phyloP scores from a whole-genome alignment of 2,329 filamentous ascomycete genomes.

The Fusarium sp. region DNA sequence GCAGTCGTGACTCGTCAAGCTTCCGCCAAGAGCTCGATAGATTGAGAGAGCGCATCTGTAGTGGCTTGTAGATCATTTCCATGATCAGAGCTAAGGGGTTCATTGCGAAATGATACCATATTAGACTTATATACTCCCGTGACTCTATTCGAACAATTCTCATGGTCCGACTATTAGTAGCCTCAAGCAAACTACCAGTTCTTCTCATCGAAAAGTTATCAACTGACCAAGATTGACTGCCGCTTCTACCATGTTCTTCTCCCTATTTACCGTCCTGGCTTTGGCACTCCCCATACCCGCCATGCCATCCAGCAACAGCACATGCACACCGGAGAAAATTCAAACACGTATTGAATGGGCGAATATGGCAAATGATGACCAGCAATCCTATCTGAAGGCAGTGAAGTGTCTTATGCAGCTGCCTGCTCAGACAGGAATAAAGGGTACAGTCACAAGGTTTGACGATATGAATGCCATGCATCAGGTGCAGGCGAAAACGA shows the following conservation, averaged over 20 bases:
- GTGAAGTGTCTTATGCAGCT: not conserved
- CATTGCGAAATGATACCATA: not conserved
- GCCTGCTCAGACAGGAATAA: not conserved
- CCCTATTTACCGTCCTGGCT: not conserved
- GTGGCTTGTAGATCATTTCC: not conserved
- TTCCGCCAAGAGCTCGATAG: not conserved
- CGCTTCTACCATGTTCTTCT: not conserved
- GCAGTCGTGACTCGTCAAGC: not conserved
- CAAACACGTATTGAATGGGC: not conserved
- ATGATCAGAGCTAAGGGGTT: not conserved
- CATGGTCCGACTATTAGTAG: not conserved
- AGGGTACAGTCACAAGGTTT: not conserved
- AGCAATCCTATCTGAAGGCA: not conserved
- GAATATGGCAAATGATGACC: not conserved
- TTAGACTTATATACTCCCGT: not conserved
- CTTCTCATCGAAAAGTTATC: not conserved
- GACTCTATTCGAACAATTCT: not conserved
- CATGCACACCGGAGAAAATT: not conserved
- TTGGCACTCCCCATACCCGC: not conserved
- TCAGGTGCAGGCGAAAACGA: not conserved
- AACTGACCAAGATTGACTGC: not conserved
- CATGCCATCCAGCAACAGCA: not conserved
- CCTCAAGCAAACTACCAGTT: not conserved
- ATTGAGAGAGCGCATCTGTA: not conserved
- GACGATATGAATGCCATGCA: not conserved